Base-by-base conservation (phyloP, 73 alveolate genomes). In the Strombidium stylifer region DNA sequence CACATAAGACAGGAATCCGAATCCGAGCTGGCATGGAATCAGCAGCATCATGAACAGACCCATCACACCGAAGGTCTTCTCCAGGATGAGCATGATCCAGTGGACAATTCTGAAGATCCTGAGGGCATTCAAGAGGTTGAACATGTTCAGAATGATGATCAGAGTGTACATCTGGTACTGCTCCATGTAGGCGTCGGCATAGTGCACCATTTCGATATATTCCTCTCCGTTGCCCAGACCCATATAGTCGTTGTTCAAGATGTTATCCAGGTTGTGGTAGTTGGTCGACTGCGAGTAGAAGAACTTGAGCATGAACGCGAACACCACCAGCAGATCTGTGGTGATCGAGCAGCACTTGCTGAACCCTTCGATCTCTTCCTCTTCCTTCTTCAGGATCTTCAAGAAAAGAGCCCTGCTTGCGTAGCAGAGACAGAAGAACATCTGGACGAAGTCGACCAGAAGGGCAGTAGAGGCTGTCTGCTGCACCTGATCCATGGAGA, bases 71-170 rank as follows among this genome's bases (percentile, higher is more conserved):
- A 64, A 26, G 14, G 78, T 65, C 62, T 46, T 42, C 52, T 64
- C 78, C 3, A 64, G 11, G 30, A 55, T 64, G 3, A 46, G 27
- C 1, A 64, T 24, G 3, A 55, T 59, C 78, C 78, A 64, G 47
- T 64, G 64, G 2, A 64, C 53, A 19, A 44, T 30, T 25, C 78
- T 42, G 36, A 62, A 44, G 3, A 64, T 42, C 47, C 65, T 64
- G 55, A 64, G 45, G 20, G 35, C 55, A 49, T 54, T 44, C 19
- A 47, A 4, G 2, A 64, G 31, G 14, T 64, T 64, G 24, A 45
- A 3, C 16, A 46, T 11, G 23, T 28, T 12, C 15, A 64, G 45
- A 3, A 64, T 20, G 12, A 64, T 12, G 23, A 45, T 12, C 3
- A 64, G 40, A 7, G 78, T 25, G 19, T 64, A 62, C 4, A 44